Conservation (phyloP, 371 early-diverging fungal species). For the Mucor sp. region DNA sequence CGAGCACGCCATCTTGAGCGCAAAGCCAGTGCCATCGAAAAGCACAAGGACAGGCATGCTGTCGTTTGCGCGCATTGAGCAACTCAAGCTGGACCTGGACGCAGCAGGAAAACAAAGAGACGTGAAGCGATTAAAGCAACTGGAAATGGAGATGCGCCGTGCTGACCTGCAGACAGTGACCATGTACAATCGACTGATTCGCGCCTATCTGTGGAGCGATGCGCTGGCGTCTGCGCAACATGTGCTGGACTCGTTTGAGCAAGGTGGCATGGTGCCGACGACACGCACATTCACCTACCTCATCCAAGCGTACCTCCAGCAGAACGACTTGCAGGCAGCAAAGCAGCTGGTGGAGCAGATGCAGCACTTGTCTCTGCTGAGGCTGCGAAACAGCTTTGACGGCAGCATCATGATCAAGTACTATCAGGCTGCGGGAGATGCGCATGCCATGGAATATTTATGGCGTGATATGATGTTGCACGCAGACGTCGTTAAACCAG, state of each 20-base stretch:
- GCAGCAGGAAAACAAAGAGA: slow-evolving; percentile 26
- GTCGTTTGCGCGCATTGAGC: slow-evolving; percentile 21
- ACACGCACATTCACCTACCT: slow-evolving; percentile 42
- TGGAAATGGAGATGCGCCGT: slow-evolving; percentile 25
- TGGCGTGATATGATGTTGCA: slow-evolving; percentile 41
- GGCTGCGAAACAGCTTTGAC: slow-evolving; percentile 34
- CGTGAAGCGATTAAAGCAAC: slow-evolving; percentile 10
- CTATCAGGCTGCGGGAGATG: slow-evolving; percentile 25
- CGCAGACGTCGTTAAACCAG: slow-evolving; percentile 27
- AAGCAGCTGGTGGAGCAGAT: slow-evolving; percentile 28
- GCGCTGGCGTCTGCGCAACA: slow-evolving; percentile 23
- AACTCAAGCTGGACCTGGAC: slow-evolving; percentile 29
- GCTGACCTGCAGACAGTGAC: slow-evolving; percentile 21
- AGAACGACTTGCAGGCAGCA: slow-evolving; percentile 21
- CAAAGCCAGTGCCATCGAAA: background rate
- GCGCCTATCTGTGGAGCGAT: slow-evolving; percentile 29
- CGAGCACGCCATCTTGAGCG: slow-evolving; percentile 37
- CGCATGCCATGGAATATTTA: slow-evolving; percentile 42
- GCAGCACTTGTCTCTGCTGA: slow-evolving; percentile 25
- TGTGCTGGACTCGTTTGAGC: slow-evolving; percentile 18
- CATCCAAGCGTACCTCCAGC: slow-evolving; percentile 35
- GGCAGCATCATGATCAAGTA: slow-evolving; percentile 32
- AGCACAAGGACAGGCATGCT: slow-evolving; percentile 10
- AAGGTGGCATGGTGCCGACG: slow-evolving; percentile 31
- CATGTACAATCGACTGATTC: slow-evolving; percentile 44